A percentile compares a stretch with the other conserved stretches of the same genome.
Conservation (phyloP, 495 filamentous ascomycete genomes). For the Rhizodiscina lignyota region DNA sequence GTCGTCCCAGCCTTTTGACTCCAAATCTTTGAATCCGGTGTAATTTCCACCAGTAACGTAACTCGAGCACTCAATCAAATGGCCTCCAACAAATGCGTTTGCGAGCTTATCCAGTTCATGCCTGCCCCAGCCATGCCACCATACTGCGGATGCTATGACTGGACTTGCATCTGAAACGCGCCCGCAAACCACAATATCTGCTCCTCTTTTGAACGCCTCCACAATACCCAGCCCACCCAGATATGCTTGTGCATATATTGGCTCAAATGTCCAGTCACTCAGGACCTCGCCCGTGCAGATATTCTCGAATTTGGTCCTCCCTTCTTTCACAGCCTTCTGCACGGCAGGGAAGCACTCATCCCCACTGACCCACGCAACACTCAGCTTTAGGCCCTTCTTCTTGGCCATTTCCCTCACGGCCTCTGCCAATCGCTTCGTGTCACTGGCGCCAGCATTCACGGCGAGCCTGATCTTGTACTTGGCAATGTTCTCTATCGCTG, state of each 20-base stretch:
- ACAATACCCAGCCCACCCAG: constrained; percentile 21
- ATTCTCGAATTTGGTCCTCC: constrained; percentile 28
- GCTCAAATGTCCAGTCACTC: constrained; percentile 33
- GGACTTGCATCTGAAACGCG: constrained; percentile 22
- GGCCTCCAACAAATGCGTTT: constrained; percentile 10
- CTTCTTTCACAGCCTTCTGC: constrained; percentile 20
- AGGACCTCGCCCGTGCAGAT: constrained; percentile 33
- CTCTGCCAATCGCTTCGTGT: constrained; percentile 30
- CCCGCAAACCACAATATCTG: constrained; percentile 24
- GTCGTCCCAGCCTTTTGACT: constrained; percentile 7
- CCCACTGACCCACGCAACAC: constrained; percentile 35
- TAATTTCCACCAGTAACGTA: constrained; percentile 13
- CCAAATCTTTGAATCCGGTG: constrained; percentile 7
- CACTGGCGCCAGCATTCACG: constrained; percentile 40
- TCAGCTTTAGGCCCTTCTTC: constrained; percentile 27
- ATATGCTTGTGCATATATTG: constrained; percentile 32
- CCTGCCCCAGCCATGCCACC: constrained; percentile 21
- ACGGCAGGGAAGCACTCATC: constrained; percentile 33
- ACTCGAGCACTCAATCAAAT: constrained; percentile 13
- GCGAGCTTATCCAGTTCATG: constrained; percentile 13
- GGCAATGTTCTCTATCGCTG: constrained; percentile 32
- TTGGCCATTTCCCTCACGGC: constrained; percentile 28
- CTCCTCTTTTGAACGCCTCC: constrained; percentile 17
- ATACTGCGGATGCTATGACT: constrained; percentile 16
- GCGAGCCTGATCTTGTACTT: constrained; percentile 36